Conservation (phyloP, 2,329 filamentous ascomycete genomes). For the Xylariaceae sp. region DNA sequence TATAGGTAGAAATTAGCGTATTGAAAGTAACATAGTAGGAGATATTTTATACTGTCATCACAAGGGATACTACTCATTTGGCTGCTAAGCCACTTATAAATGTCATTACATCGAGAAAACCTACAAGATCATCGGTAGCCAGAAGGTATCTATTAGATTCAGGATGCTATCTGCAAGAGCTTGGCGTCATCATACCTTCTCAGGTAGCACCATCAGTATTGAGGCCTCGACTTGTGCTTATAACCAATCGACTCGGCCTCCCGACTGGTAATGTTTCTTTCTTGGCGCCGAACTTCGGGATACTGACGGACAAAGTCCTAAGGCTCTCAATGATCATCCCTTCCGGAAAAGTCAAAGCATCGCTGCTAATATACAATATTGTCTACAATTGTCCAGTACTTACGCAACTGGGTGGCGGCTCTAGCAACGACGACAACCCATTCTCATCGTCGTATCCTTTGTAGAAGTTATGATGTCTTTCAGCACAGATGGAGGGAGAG, state of each 20-base stretch:
- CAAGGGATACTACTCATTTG: neutral
- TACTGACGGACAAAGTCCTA: no score
- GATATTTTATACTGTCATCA: neutral
- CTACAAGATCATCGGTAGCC: neutral
- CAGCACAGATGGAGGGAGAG: neutral
- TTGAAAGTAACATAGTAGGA: neutral
- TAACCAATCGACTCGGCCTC: neutral
- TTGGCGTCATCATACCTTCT: neutral
- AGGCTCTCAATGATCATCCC: neutral
- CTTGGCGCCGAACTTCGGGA: neutral
- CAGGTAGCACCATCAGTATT: neutral
- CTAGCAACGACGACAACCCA: no score
- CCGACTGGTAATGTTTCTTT: neutral
- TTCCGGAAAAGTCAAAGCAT: neutral
- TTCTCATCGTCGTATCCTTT: no score
- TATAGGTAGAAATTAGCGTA: neutral
- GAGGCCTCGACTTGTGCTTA: neutral
- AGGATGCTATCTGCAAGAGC: neutral
- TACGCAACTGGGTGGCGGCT: neutral
- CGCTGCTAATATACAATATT: neutral
- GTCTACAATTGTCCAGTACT: neutral
- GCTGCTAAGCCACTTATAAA: neutral
- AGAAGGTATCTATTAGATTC: neutral
- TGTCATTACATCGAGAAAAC: neutral
- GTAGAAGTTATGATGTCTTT: neutral